Percentiles rank a stretch among this genome's conserved stretches.
phyloP scores from a whole-genome alignment of 1,284 basidiomycete genomes.

The Chalciporus sp. region DNA sequence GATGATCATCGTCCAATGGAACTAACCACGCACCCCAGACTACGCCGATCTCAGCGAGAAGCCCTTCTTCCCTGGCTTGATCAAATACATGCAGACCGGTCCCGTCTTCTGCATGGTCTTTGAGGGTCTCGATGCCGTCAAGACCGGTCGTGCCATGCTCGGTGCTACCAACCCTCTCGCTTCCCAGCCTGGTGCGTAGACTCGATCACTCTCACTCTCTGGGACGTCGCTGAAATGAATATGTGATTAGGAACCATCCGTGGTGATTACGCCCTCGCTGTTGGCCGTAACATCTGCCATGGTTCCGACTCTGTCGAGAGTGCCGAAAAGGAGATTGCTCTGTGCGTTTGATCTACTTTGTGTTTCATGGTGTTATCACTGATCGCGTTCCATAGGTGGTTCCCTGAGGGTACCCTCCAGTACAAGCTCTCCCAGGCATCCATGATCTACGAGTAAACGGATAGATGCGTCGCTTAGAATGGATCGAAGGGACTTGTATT shows the following conservation, averaged over 20 bases:
- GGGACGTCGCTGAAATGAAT: background rate
- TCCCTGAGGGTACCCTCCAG: conserved; percentile 82
- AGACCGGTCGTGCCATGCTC: conserved; percentile 94
- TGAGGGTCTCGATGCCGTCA: conserved; percentile 96
- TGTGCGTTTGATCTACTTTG: conserved; percentile 55
- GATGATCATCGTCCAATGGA: background rate
- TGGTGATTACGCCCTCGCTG: conserved; percentile 90
- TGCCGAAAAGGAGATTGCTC: conserved; percentile 88
- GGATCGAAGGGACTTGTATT: conserved; percentile 22
- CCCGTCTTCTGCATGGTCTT: conserved; percentile 98
- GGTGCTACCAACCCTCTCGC: conserved; percentile 96
- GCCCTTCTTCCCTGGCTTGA: conserved; percentile 90
- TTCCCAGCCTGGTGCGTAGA: conserved; percentile 73
- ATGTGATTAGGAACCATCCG: conserved; percentile 75
- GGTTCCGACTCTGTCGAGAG: conserved; percentile 92
- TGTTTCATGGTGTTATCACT: conserved; percentile 5
- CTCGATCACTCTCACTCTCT: background rate
- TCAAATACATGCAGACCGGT: conserved; percentile 94
- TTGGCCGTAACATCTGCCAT: conserved; percentile 94
- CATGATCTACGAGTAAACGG: conserved; percentile 83
- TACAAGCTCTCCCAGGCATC: conserved; percentile 69
- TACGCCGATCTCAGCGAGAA: conserved; percentile 92
- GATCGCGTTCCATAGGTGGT: conserved; percentile 58
- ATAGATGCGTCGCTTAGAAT: conserved; percentile 18
- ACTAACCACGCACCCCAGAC: conserved; percentile 53